Evolutionary conservation across 208 protist species (phyloP).

Genomic region (Leishmania tropica): DNA sequence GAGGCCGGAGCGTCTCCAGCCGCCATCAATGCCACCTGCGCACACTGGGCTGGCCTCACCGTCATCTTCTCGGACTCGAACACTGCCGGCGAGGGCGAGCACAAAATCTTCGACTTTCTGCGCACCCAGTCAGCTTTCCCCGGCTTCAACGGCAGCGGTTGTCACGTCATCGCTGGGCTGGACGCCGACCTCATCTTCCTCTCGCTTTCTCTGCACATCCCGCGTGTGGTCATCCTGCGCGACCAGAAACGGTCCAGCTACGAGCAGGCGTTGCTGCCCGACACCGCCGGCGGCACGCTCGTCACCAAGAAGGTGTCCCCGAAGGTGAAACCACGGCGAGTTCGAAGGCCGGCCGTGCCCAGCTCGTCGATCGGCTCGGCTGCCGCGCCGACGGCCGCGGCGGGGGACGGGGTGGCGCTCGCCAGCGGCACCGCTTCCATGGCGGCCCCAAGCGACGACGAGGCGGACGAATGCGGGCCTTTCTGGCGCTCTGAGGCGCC

Average conservation of each 20-base stretch:
- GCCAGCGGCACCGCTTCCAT: background rate
- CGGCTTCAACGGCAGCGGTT: slow-evolving; percentile 65
- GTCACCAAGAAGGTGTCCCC: background rate
- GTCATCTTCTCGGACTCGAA: slow-evolving; percentile 95
- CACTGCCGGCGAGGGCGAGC: slow-evolving; percentile 97
- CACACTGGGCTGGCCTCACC: slow-evolving; percentile 81
- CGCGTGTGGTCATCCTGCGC: slow-evolving; percentile 93
- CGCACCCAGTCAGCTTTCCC: slow-evolving; percentile 77
- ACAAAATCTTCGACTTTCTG: slow-evolving; percentile 93
- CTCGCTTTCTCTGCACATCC: slow-evolving; percentile 94
- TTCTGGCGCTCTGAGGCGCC: background rate
- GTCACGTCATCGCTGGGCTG: slow-evolving; percentile 98
- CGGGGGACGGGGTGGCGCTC: background rate
- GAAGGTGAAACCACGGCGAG: background rate
- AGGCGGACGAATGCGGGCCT: background rate
- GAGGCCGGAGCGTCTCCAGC: slow-evolving; percentile 10
- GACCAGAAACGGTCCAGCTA: slow-evolving; percentile 57
- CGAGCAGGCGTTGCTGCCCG: slow-evolving; percentile 24
- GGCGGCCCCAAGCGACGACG: background rate
- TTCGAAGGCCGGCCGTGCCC: background rate
- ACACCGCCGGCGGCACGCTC: slow-evolving; percentile 17
- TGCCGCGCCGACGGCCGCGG: background rate
- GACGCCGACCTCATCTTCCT: slow-evolving; percentile 99
- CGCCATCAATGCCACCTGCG: background rate
- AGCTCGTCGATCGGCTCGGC: slow-evolving; percentile 11